Conservation (phyloP, 129 eudicot species). For the Artemisia argyi region DNA sequence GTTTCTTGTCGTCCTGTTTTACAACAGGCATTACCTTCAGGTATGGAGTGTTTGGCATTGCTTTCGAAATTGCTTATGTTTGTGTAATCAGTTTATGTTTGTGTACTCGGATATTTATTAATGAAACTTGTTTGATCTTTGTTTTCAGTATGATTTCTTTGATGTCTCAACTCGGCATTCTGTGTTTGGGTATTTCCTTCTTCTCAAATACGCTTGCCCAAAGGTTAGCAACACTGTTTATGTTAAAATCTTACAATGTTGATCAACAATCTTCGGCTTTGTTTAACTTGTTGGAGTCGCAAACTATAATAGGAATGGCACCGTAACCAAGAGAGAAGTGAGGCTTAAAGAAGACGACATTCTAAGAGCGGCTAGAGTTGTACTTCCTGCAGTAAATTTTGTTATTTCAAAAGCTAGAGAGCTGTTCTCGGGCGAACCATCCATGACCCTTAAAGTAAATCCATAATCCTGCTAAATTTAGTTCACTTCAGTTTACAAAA, state of each 20-base stretch:
- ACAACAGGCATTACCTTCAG: slow-evolving; percentile 68
- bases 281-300: slow-evolving; percentile 6
- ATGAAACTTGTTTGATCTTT: slow-evolving; percentile 6
- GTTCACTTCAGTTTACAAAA: neutral
- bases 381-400: slow-evolving; percentile 79
- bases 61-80: too few relatives aligned
- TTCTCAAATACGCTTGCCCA: slow-evolving; percentile 61
- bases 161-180: slow-evolving; percentile 71
- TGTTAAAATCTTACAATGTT: neutral
- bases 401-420: slow-evolving; percentile 53
- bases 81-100: too few relatives aligned
- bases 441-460: slow-evolving; percentile 82
- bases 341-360: slow-evolving; percentile 69
- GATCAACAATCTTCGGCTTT: neutral
- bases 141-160: slow-evolving; percentile 67
- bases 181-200: slow-evolving; percentile 71
- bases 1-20: slow-evolving; percentile 87
- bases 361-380: slow-evolving; percentile 53
- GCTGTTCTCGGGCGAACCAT: slow-evolving; percentile 89
- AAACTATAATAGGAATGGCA: slow-evolving; percentile 41
- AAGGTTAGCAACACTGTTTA: slow-evolving; percentile 38
- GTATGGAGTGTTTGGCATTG: slow-evolving; percentile 28
- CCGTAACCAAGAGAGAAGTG: slow-evolving; percentile 30
- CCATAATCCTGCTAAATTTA: neutral
- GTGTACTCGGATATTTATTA: too few relatives aligned